Evolutionary conservation across 148 eudicot species (phyloP).

Genomic region (Arbutus unedo): DNA sequence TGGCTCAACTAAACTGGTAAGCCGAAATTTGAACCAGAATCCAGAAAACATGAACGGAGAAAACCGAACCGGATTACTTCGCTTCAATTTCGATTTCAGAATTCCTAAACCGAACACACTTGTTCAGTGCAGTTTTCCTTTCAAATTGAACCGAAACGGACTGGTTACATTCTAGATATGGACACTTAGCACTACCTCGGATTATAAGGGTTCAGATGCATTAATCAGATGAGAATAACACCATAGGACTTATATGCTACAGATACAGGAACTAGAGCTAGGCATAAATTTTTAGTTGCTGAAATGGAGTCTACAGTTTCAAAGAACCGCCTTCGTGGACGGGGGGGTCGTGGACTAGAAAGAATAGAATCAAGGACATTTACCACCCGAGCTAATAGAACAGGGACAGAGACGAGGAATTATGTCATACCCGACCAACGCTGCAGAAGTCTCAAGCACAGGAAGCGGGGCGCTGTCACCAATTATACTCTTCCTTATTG

Average conservation of each 20-base stretch:
- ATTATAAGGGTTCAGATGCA: not conserved
- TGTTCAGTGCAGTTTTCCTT: too few species aligned
- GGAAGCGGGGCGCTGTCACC: conserved; percentile 56
- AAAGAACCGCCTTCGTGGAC: too few species aligned
- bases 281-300: not conserved
- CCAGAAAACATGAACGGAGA: too few species aligned
- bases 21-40: too few species aligned
- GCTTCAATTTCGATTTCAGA: too few species aligned
- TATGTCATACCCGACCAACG: conserved; percentile 38
- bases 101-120: too few species aligned
- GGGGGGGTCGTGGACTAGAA: too few species aligned
- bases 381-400: too few species aligned
- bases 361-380: too few species aligned
- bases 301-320: not conserved
- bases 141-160: too few species aligned
- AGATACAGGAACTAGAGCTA: not conserved
- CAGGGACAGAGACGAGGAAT: not conserved
- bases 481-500: conserved; percentile 35
- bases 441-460: conserved; percentile 40
- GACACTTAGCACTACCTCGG: not conserved
- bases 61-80: too few species aligned
- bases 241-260: not conserved
- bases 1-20: too few species aligned
- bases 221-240: not conserved
- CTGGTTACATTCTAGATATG: not conserved